Conservation (phyloP, 2,329 filamentous ascomycete genomes). For the Emergomyces orientalis region DNA sequence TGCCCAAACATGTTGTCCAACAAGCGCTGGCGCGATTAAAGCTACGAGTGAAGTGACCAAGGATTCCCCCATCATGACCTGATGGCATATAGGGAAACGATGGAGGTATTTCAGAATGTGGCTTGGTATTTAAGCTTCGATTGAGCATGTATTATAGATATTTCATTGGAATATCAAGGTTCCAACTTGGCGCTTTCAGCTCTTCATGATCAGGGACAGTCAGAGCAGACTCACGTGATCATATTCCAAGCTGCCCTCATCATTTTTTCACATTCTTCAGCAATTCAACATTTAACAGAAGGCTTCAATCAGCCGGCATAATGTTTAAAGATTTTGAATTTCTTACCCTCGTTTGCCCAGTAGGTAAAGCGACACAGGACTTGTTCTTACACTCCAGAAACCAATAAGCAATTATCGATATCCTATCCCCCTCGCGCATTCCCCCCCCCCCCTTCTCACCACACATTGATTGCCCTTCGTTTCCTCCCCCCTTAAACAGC, state of each 20-base stretch:
- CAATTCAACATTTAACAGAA: neutral
- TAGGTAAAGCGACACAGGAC: neutral
- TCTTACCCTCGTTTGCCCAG: neutral
- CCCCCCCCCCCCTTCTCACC: neutral
- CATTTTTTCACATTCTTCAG: neutral
- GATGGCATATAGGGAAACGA: neutral
- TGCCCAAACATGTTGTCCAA: constrained; percentile 37
- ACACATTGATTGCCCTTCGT: neutral
- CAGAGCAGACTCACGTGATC: neutral
- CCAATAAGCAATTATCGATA: no score
- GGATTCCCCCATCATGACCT: neutral
- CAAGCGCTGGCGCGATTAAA: constrained; percentile 35
- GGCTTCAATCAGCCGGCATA: neutral
- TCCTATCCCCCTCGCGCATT: no score
- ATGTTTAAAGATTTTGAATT: neutral
- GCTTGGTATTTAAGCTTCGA: neutral
- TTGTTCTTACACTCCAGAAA: neutral
- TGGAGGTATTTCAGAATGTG: neutral
- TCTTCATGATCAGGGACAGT: neutral
- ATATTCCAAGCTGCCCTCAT: neutral
- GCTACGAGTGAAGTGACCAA: constrained; percentile 19
- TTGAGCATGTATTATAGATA: constrained; percentile 2
- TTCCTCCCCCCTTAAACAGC: neutral
- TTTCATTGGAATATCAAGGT: neutral
- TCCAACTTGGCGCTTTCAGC: neutral